These are phyloP conservation scores for Xylaria palmicola DNA, from an alignment of 495 filamentous ascomycete species.

Conservation along the genomic window DNA sequence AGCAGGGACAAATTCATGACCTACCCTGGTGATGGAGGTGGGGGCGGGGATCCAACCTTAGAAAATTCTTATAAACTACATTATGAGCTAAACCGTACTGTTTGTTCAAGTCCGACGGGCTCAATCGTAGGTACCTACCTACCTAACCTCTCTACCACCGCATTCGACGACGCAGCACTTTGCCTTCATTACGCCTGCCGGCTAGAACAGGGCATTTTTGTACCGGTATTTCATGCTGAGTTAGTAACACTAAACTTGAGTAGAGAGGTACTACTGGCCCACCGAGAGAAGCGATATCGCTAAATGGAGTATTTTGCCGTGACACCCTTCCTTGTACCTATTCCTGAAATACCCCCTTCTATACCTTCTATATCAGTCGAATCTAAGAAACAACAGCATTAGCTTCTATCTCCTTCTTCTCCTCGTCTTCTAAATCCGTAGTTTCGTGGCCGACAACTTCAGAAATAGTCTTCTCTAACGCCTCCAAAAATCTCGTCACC, in stretches of 20 bases:
- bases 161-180: no score
- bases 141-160: no score
- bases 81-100: not conserved
- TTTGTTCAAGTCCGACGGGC: not conserved
- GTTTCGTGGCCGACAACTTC: slow-evolving; percentile 44
- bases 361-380: not conserved
- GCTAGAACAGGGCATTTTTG: no score
- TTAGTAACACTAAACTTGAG: no score
- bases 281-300: not conserved
- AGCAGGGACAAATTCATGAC: not conserved
- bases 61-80: slow-evolving; percentile 8
- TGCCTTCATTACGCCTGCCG: no score
- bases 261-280: no score
- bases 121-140: no score
- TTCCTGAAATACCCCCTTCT: not conserved
- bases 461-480: slow-evolving; percentile 61
- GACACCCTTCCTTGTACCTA: no score
- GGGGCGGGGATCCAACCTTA: slow-evolving; percentile 9
- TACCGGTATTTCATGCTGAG: no score
- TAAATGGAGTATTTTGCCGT: not conserved
- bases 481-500: slow-evolving; percentile 70
- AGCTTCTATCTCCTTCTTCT: slow-evolving; percentile 32
- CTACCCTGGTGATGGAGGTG: not conserved
- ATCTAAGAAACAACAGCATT: slow-evolving; percentile 33
- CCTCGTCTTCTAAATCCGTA: slow-evolving; percentile 27